phyloP scores from a whole-genome alignment of 139 green algal genomes.

The Closterium sp. region DNA sequence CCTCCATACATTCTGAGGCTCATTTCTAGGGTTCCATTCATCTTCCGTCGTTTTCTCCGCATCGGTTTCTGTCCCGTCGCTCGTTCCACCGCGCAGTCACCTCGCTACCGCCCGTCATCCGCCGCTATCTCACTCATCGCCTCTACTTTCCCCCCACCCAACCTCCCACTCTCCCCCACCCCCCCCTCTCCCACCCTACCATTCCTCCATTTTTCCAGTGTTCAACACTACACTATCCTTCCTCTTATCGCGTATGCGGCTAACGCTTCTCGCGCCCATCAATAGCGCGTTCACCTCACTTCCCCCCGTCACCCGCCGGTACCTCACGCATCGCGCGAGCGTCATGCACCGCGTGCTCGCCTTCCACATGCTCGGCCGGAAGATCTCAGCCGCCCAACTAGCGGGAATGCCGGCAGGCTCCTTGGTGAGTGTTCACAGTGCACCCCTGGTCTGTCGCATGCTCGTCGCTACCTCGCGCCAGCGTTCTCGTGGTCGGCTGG shows the following conservation, averaged over 20 bases:
- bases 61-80: no score
- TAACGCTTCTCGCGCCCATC: neutral
- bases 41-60: neutral
- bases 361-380: neutral
- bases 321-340: neutral
- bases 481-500: no score
- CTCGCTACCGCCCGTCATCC: no score
- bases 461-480: no score
- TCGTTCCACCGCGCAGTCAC: no score
- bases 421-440: no score
- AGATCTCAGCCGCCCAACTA: neutral
- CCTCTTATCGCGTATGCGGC: neutral
- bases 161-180: no score
- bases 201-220: neutral
- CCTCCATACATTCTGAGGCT: no score
- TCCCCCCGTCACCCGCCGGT: neutral
- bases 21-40: no score
- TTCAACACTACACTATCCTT: neutral
- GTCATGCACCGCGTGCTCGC: neutral
- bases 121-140: neutral
- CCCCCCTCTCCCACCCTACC: neutral
- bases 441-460: no score
- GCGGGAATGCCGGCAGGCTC: neutral
- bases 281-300: neutral
- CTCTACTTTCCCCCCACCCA: no score